These are phyloP conservation scores for Gamarada debralockiae DNA, from an alignment of 495 filamentous ascomycete species.

Conservation along the genomic window DNA sequence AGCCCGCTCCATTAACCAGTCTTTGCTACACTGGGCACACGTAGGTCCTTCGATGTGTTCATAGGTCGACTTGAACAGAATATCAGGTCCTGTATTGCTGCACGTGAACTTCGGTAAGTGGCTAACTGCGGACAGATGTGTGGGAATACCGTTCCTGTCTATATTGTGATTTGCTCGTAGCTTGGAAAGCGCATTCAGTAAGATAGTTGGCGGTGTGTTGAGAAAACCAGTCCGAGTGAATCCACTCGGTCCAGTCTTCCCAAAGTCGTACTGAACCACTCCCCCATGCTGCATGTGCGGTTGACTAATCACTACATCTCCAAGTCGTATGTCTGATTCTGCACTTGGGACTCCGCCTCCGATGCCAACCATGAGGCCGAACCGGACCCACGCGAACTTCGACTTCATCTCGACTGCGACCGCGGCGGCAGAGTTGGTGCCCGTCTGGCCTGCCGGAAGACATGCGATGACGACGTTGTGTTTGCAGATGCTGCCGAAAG, in stretches of 20 bases:
- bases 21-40: slow-evolving; percentile 19
- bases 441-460: slow-evolving; percentile 36
- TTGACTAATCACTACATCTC: slow-evolving; percentile 4
- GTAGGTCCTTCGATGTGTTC: slow-evolving; percentile 19
- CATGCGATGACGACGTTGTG: slow-evolving; percentile 41
- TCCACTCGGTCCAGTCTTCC: slow-evolving; percentile 7
- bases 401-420: slow-evolving; percentile 32
- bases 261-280: slow-evolving; percentile 26
- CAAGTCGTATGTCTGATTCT: slow-evolving; percentile 20
- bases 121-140: neutral
- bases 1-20: slow-evolving; percentile 23
- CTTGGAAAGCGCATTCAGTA: slow-evolving; percentile 20
- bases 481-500: slow-evolving; percentile 30
- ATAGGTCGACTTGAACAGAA: slow-evolving; percentile 29
- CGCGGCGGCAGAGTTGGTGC: slow-evolving; percentile 29
- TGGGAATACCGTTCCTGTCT: neutral
- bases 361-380: slow-evolving; percentile 44
- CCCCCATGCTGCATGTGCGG: neutral
- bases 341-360: slow-evolving; percentile 34
- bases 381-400: slow-evolving; percentile 37
- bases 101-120: slow-evolving; percentile 11
- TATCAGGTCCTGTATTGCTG: slow-evolving; percentile 22
- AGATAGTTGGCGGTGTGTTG: slow-evolving; percentile 27
- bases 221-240: slow-evolving; percentile 2
- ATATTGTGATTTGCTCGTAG: slow-evolving; percentile 8